Percentiles rank a stretch among this genome's conserved stretches.
phyloP scores from a whole-genome alignment of 768 basidiomycete species.

The Lyophyllum shimeji region DNA sequence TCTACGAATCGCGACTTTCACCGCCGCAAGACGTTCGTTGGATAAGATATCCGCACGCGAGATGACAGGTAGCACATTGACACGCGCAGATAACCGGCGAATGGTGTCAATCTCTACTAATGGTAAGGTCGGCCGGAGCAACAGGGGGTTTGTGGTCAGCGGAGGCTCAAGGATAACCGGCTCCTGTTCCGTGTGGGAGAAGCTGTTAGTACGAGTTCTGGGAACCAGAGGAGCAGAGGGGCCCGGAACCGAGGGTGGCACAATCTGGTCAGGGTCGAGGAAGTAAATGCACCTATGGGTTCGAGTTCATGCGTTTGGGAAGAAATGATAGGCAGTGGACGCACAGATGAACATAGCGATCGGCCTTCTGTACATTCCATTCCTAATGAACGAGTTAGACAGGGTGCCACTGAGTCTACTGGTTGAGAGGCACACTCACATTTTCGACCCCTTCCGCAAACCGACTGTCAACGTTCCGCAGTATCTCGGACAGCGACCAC shows the following conservation, averaged over 20 bases:
- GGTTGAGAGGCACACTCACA: conserved; percentile 49
- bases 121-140: conserved; percentile 68
- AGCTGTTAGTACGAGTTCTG: conserved; percentile 68
- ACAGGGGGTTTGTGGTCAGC: conserved; percentile 67
- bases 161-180: conserved; percentile 82
- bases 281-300: conserved; percentile 77
- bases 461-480: conserved; percentile 69
- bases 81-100: conserved; percentile 74
- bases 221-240: conserved; percentile 68
- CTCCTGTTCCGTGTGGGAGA: conserved; percentile 70
- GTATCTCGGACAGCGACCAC: conserved; percentile 62
- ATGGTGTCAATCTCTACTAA: conserved; percentile 73
- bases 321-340: conserved; percentile 27
- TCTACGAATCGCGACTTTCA: conserved; percentile 77
- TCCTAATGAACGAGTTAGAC: conserved; percentile 45
- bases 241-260: conserved; percentile 66
- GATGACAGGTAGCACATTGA: conserved; percentile 87
- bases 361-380: conserved; percentile 65
- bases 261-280: conserved; percentile 79
- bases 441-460: conserved; percentile 76
- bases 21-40: conserved; percentile 75
- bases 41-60: conserved; percentile 80
- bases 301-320: conserved; percentile 16
- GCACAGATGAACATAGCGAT: conserved; percentile 83
- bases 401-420: conserved; percentile 18